Evolutionary conservation across 1,284 basidiomycete species (phyloP).

Genomic region (Mrakiaceae sp.): DNA sequence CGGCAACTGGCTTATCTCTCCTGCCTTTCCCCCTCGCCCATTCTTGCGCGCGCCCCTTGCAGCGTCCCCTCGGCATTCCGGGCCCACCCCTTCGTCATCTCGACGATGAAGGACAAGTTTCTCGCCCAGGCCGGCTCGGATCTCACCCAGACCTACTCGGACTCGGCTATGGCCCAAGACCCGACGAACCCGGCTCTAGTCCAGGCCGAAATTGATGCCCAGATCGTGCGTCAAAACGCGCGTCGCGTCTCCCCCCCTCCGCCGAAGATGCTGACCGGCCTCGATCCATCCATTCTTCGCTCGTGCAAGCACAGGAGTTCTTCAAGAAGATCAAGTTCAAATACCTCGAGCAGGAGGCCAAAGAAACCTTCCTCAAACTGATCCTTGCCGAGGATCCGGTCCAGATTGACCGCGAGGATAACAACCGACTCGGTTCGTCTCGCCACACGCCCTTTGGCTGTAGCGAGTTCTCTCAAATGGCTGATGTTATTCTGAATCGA

Average conservation of each 20-base stretch:
- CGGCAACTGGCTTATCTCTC: no score
- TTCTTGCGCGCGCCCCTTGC: not conserved
- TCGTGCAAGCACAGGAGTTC: conserved; percentile 43
- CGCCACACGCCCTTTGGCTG: not conserved
- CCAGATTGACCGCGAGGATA: conserved; percentile 44
- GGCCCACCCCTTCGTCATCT: conserved; percentile 11
- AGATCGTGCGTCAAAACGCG: conserved; percentile 25
- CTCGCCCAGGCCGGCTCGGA: conserved; percentile 18
- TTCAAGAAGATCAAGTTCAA: conserved; percentile 74
- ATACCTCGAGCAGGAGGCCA: conserved; percentile 75
- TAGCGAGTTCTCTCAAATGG: not conserved
- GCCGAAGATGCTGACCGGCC: not conserved
- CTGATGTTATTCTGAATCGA: not conserved
- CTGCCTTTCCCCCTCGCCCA: no score
- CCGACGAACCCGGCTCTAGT: conserved; percentile 30
- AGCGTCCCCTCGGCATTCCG: conserved; percentile 3
- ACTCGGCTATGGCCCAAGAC: conserved; percentile 21
- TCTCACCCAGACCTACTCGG: conserved; percentile 16
- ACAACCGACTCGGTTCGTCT: conserved; percentile 43
- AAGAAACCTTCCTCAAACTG: conserved; percentile 67
- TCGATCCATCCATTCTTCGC: not conserved
- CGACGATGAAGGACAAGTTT: conserved; percentile 19
- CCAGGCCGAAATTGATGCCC: conserved; percentile 27
- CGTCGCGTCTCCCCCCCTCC: not conserved
- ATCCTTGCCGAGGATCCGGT: conserved; percentile 69